Conservation (phyloP, 148 eudicot species). For the Cornus kousa region DNA sequence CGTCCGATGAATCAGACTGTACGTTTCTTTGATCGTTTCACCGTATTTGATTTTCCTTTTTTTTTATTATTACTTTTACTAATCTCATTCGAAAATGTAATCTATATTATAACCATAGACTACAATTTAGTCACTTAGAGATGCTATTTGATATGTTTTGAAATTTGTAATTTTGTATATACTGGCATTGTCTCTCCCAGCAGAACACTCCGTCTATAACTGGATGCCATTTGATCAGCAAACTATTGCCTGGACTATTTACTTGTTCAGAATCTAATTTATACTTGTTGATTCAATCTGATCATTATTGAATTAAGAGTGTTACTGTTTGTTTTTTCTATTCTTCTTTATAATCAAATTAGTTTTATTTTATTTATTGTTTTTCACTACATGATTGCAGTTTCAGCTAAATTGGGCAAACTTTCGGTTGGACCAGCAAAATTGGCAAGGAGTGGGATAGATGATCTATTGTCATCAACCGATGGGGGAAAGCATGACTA, state of each 20-base stretch:
- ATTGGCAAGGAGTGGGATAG: conserved; percentile 58
- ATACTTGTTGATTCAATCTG: background rate
- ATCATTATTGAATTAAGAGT: background rate
- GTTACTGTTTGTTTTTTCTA: background rate
- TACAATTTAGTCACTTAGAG: background rate
- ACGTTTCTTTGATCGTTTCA: background rate
- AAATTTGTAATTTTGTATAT: too few relatives aligned
- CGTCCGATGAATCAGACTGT: conserved; percentile 28
- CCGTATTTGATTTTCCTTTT: background rate
- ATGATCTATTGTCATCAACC: conserved; percentile 64
- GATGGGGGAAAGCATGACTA: conserved; percentile 96
- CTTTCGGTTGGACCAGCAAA: conserved; percentile 81
- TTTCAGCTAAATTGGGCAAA: conserved; percentile 72
- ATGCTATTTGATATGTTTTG: background rate
- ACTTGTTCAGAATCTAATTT: background rate
- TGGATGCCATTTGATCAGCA: background rate
- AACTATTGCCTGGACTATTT: background rate
- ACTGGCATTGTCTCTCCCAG: background rate
- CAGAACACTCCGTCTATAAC: background rate
- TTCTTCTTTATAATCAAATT: background rate
- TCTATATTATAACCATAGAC: background rate
- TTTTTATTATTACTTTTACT: too few relatives aligned
- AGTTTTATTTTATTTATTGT: background rate
- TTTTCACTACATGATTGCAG: conserved; percentile 23
- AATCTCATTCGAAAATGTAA: too few relatives aligned